Evolutionary conservation across 1,284 basidiomycete species (phyloP).

Genomic region (Phellopilus nigrolimitatus): DNA sequence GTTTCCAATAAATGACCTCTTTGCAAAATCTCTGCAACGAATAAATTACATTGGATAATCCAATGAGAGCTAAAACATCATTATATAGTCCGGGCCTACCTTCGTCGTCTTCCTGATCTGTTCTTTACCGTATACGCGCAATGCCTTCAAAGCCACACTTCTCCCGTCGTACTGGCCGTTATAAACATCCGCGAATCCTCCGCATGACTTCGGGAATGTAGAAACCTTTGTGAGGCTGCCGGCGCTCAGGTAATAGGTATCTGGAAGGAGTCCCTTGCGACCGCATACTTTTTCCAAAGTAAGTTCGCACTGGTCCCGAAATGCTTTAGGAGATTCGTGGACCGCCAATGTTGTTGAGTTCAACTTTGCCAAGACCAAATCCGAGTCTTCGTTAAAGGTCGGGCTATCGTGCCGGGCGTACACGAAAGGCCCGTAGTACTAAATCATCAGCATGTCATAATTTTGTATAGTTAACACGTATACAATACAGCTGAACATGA

Average conservation of each 20-base stretch:
- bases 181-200: conserved; percentile 22
- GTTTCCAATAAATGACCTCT: conserved; percentile 14
- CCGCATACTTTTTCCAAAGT: not conserved
- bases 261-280: not conserved
- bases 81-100: not conserved
- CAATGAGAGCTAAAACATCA: too few species aligned
- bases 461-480: too few species aligned
- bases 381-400: too few species aligned
- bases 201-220: not conserved
- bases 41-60: not conserved
- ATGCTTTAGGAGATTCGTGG: too few species aligned
- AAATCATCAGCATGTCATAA: too few species aligned
- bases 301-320: too few species aligned
- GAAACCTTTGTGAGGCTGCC: not conserved
- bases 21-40: not conserved
- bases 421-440: too few species aligned
- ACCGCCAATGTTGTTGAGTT: too few species aligned
- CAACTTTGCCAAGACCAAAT: too few species aligned
- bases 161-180: conserved; percentile 7
- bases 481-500: too few species aligned
- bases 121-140: conserved; percentile 10
- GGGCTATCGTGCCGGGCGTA: too few species aligned
- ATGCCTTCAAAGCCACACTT: conserved; percentile 19
- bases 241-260: not conserved
- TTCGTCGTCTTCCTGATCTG: not conserved